Evolutionary conservation across 1,284 basidiomycete species (phyloP), one percentile per base, ranked within the genome.

Genomic region (Trichosporon sp.): DNA sequence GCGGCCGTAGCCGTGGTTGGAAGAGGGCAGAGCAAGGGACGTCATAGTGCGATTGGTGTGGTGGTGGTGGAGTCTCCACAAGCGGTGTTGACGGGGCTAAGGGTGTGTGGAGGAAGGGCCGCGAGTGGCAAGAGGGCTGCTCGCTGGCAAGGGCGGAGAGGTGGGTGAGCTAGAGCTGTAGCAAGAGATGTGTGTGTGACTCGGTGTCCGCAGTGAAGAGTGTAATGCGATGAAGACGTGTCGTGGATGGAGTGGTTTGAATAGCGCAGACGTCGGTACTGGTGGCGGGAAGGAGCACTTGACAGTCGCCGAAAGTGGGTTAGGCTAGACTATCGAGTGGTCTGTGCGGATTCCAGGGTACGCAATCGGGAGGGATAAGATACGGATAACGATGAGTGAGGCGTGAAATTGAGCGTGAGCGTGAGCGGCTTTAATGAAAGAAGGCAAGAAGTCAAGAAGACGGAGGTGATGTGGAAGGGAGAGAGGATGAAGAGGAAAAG

Each of bases 341-440:
- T 35, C 59, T 21, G 59, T 63, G 59, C 59, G 31, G 59, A 63
- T 63, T 35, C 59, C 59, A 63, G 59, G 59, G 59, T 37, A n/a
- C 59, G 59, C 59, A n/a, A 63, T 63, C 59, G 59, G 56, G 16
- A 63, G 59, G 59, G 59, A 63, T 63, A 63, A 63, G 59, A 63
- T 63, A 63, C 32, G 59, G 59, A 63, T 63, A 63, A 35, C 59
- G 59, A 63, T 35, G 31, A n/a, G 59, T n/a, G 59, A 63, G 56
- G 56, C 51, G 51, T 54, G 19, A 54, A 26, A 21, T 21, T 19
- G 56, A 32, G 56, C 32, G 59, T 63, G 59, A 32, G 59, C 32
- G 32, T 63, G 31, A 16, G 59, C 21, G 59, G 26, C 4, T 14
- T 61, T n/a, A 35, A 35, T 63, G 59, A 35, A 37, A 61, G 14